Evolutionary conservation across 2,329 filamentous ascomycete species (phyloP).

Genomic region (Leptosphaerulina australis): DNA sequence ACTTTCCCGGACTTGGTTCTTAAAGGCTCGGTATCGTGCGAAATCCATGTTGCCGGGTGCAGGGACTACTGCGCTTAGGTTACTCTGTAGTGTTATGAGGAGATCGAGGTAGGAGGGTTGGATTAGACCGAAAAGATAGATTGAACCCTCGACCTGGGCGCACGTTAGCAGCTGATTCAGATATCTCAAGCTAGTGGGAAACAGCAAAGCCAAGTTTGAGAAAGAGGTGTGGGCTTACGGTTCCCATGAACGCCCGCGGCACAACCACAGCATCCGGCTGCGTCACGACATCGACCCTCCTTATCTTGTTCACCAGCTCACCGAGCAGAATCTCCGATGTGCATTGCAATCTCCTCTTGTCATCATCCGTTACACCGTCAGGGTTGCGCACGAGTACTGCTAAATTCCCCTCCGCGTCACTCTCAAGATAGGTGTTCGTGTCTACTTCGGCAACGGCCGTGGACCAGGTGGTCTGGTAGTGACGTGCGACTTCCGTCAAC

Average conservation of each 20-base stretch:
- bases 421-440: conserved; percentile 76
- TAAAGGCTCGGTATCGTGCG: conserved; percentile 79
- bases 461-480: conserved; percentile 81
- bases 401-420: conserved; percentile 87
- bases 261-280: conserved; percentile 70
- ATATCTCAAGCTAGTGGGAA: no score
- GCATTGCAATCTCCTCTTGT: conserved; percentile 71
- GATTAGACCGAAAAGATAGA: conserved; percentile 88
- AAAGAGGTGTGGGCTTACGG: conserved; percentile 63
- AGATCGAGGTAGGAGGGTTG: conserved; percentile 74
- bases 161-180: conserved; percentile 27
- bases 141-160: conserved; percentile 78
- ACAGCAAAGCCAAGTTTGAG: not conserved
- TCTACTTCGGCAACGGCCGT: conserved; percentile 78
- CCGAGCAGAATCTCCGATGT: conserved; percentile 84
- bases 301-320: conserved; percentile 91
- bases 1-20: conserved; percentile 70
- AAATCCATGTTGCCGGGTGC: conserved; percentile 78
- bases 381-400: conserved; percentile 77
- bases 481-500: conserved; percentile 76
- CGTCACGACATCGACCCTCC: conserved; percentile 71
- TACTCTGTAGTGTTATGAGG: conserved; percentile 78
- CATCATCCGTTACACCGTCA: conserved; percentile 74
- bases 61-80: conserved; percentile 69
- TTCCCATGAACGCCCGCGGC: conserved; percentile 86